Conservation (phyloP, 140 eudicot genomes). For the Ambrosia hybrid region DNA sequence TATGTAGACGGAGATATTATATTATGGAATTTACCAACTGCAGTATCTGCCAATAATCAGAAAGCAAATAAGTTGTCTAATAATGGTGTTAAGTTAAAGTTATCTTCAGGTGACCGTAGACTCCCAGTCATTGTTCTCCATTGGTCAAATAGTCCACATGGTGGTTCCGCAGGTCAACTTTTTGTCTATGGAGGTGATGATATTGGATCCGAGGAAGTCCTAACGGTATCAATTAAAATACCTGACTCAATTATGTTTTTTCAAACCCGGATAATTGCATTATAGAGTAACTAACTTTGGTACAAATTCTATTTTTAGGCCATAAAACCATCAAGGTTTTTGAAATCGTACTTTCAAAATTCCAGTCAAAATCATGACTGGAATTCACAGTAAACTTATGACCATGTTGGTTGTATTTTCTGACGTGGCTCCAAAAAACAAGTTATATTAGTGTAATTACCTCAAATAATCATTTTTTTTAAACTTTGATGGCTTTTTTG, state of each 20-base stretch:
- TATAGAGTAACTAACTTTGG: too few relatives aligned
- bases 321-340: too few relatives aligned
- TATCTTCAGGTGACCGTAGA: constrained; percentile 71
- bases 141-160: constrained; percentile 59
- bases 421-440: neutral
- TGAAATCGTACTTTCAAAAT: neutral
- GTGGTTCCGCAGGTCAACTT: constrained; percentile 69
- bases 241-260: neutral
- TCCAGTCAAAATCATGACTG: neutral
- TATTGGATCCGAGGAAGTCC: constrained; percentile 91
- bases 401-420: neutral
- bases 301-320: too few relatives aligned
- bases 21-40: constrained; percentile 67
- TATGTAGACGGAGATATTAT: constrained; percentile 95
- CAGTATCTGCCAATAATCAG: constrained; percentile 45
- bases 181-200: constrained; percentile 93
- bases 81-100: constrained; percentile 62
- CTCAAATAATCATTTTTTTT: neutral
- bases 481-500: too few relatives aligned
- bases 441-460: neutral
- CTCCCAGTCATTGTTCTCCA: constrained; percentile 88
- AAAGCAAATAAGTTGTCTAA: constrained; percentile 42
- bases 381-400: constrained; percentile 2
- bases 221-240: constrained; percentile 55
- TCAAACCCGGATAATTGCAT: too few relatives aligned